Base-by-base conservation (phyloP, 139 green algal species). In the Asterochloris sp. region DNA sequence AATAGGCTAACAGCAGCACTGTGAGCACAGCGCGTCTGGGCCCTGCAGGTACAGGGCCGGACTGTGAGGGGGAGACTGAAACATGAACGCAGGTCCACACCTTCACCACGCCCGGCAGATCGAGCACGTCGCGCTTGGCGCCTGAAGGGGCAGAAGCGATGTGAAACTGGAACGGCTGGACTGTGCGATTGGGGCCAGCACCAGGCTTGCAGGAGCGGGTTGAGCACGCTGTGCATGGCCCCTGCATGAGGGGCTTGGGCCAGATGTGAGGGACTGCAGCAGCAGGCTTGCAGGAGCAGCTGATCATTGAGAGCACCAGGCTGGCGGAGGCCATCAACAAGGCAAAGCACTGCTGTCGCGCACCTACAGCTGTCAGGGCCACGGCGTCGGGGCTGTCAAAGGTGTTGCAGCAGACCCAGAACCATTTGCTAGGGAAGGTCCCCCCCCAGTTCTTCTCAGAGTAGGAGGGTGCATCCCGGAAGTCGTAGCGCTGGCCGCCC, bases 361-460 rank as follows among this genome's bases (percentile, higher is more conserved):
- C 93, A 73, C 95, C 95, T 21, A 97, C 96, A 17, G 92, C 92
- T 15, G 96, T 98, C 15, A 99, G 80, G 60, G 89, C 91, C 13
- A 96, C 83, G 6, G 38, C 6, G 10, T 91, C 89, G 6, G 89
- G 85, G 38, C 76, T 85, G 85, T 95, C 86, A 85, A 98, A 99
- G 0, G 88, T 89, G 86, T 98, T 98, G 90, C 96, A 98, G 87
- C 98, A 94, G 13, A 97, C 74, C 96, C 96, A 99, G 82, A 93
- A 93, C 96, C 96, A 99, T 76, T 91, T 93, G 29, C 84, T 89
- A 1, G 97, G 97, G 88, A 99, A 99, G 76, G 95, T 94, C 38
- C 91, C 96, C 28, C 97, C 96, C 96, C 96, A 99, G 90, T 99
- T 99, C 90, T 99, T 99, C 86, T 99, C 96, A 66, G 82, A 91